These are phyloP conservation scores for Ganoderma lingzhi DNA, from an alignment of 1,284 basidiomycete genomes.

Conservation along the genomic window DNA sequence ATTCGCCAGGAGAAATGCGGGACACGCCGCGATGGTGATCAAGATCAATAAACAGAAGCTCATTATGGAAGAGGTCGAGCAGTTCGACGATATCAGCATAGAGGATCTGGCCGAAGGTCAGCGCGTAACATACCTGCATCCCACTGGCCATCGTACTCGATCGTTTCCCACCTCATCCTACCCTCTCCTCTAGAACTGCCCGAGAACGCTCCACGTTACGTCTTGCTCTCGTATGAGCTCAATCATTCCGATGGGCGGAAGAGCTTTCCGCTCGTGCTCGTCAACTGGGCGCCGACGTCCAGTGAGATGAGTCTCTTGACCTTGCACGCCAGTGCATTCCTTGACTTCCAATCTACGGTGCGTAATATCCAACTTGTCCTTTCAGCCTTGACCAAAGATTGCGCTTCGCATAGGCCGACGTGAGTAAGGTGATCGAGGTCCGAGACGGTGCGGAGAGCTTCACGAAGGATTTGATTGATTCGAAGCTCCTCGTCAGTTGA, in stretches of 20 bases:
- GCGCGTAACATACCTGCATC: slow-evolving; percentile 19
- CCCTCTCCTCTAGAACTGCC: slow-evolving; percentile 73
- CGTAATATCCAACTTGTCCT: slow-evolving; percentile 35
- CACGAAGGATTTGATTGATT: slow-evolving; percentile 75
- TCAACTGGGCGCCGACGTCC: slow-evolving; percentile 87
- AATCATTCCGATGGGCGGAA: slow-evolving; percentile 85
- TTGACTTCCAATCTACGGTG: slow-evolving; percentile 82
- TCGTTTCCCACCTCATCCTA: neutral
- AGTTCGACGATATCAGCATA: slow-evolving; percentile 77
- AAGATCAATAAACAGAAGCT: slow-evolving; percentile 88
- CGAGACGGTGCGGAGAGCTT: slow-evolving; percentile 83
- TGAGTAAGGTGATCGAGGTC: slow-evolving; percentile 82
- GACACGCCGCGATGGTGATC: slow-evolving; percentile 81
- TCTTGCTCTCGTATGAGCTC: slow-evolving; percentile 86
- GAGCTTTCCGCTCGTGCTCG: slow-evolving; percentile 84
- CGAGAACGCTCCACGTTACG: slow-evolving; percentile 89
- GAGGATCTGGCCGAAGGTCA: slow-evolving; percentile 88
- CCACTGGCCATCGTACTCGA: slow-evolving; percentile 17
- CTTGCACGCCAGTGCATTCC: slow-evolving; percentile 83
- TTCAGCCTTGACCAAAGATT: neutral
- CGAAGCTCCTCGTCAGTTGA: slow-evolving; percentile 54
- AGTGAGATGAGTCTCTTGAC: slow-evolving; percentile 83
- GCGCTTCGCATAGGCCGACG: slow-evolving; percentile 62
- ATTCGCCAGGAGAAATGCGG: slow-evolving; percentile 72
- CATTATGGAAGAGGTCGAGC: slow-evolving; percentile 84